phyloP scores from a whole-genome alignment of 208 protist species.

The Endotrypanum monterogeii region DNA sequence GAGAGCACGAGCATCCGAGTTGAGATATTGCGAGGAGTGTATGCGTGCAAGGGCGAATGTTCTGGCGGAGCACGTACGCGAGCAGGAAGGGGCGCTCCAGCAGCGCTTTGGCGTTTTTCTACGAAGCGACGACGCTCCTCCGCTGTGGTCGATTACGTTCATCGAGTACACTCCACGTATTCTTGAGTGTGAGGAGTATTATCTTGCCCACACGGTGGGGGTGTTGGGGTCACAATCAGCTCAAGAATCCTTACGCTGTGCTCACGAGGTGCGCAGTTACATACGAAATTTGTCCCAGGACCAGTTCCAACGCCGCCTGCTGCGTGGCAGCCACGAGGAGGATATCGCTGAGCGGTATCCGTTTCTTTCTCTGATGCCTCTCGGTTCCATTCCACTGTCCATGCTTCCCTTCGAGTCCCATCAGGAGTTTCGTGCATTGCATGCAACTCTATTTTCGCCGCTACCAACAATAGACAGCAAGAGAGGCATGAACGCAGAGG shows the following conservation, averaged over 20 bases:
- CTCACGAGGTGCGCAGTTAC: slow-evolving; percentile 21
- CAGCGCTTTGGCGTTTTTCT: slow-evolving; percentile 34
- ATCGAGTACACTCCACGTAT: slow-evolving; percentile 30
- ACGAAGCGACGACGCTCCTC: slow-evolving; percentile 7
- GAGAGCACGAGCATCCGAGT: slow-evolving; percentile 3
- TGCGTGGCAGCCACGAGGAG: slow-evolving; percentile 12
- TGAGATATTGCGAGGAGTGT: slow-evolving; percentile 17
- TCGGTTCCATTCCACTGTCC: slow-evolving; percentile 7
- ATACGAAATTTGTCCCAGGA: slow-evolving; percentile 18
- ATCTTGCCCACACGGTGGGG: background rate
- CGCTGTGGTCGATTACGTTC: slow-evolving; percentile 16
- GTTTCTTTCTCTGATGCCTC: slow-evolving; percentile 19
- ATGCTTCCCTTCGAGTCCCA: slow-evolving; percentile 25
- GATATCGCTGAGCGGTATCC: slow-evolving; percentile 30
- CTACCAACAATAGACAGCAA: background rate
- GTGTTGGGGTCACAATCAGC: slow-evolving; percentile 1
- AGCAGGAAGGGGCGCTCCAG: slow-evolving; percentile 21
- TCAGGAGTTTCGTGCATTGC: slow-evolving; percentile 12
- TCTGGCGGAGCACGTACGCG: slow-evolving; percentile 19
- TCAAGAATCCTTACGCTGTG: slow-evolving; percentile 7
- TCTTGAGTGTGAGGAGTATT: slow-evolving; percentile 26
- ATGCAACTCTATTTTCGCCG: slow-evolving; percentile 7
- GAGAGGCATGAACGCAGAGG: background rate
- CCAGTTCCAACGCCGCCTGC: slow-evolving; percentile 16
- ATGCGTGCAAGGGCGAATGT: slow-evolving; percentile 23